These are phyloP conservation scores for Scheffersomyces insectosa DNA, from an alignment of 1,139 yeast genomes.

Conservation along the genomic window DNA sequence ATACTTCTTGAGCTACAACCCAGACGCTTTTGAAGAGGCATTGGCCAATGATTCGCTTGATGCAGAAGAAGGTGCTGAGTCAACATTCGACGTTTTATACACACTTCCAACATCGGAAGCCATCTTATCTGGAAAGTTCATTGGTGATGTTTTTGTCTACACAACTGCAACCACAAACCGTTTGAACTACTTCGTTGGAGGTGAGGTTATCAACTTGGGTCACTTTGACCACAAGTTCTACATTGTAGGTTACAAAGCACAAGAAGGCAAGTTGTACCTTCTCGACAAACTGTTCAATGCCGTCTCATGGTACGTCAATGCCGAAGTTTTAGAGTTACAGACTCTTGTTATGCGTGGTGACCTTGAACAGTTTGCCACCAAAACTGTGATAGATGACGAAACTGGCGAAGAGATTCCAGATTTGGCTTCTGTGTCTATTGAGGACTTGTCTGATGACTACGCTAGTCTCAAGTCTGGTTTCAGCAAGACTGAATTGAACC, in stretches of 20 bases:
- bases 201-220: slow-evolving; percentile 86
- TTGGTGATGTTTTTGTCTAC: slow-evolving; percentile 94
- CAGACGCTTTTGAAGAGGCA: slow-evolving; percentile 66
- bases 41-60: slow-evolving; percentile 58
- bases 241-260: slow-evolving; percentile 83
- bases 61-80: slow-evolving; percentile 86
- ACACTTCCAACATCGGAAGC: slow-evolving; percentile 73
- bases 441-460: slow-evolving; percentile 62
- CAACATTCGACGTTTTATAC: slow-evolving; percentile 78
- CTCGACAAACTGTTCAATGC: slow-evolving; percentile 89
- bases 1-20: slow-evolving; percentile 76
- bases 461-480: slow-evolving; percentile 42
- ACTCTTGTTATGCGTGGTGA: slow-evolving; percentile 95
- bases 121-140: slow-evolving; percentile 88
- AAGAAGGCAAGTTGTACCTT: slow-evolving; percentile 86
- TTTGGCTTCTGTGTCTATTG: slow-evolving; percentile 60
- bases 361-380: slow-evolving; percentile 49
- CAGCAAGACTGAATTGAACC: slow-evolving; percentile 68
- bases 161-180: slow-evolving; percentile 81
- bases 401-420: slow-evolving; percentile 43
- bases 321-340: slow-evolving; percentile 90
- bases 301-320: slow-evolving; percentile 76
- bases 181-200: slow-evolving; percentile 92
- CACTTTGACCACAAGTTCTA: slow-evolving; percentile 91
- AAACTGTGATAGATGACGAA: slow-evolving; percentile 35